A percentile compares a stretch with the other conserved stretches of the same genome.
These are phyloP conservation scores for Fusarium liriodendri DNA, from an alignment of 2,329 filamentous ascomycete genomes.

Conservation along the genomic window DNA sequence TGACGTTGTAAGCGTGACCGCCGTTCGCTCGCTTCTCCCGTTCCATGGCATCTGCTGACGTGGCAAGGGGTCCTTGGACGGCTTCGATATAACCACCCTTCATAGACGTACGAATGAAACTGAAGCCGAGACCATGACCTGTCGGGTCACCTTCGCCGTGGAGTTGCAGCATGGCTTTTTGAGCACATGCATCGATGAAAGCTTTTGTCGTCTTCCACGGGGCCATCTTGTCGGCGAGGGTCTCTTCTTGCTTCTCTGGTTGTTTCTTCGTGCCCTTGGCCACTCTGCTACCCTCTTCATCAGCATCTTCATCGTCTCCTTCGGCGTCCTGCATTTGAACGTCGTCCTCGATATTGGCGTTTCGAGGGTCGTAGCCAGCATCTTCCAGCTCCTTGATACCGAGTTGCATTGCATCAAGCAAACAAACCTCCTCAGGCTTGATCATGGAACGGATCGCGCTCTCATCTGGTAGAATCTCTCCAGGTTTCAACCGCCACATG, in stretches of 20 bases:
- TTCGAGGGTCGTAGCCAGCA: conserved; percentile 81
- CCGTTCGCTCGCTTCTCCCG: conserved; percentile 90
- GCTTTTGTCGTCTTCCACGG: conserved; percentile 98
- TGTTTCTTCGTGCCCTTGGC: conserved; percentile 56
- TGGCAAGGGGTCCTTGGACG: conserved; percentile 73
- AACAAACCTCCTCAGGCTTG: conserved; percentile 93
- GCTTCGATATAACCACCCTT: conserved; percentile 94
- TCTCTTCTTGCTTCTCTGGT: conserved; percentile 69
- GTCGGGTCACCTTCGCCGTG: conserved; percentile 96
- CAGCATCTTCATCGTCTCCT: conserved; percentile 64
- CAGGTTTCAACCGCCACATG: conserved; percentile 80
- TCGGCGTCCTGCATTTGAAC: conserved; percentile 72
- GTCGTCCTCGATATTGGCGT: conserved; percentile 72
- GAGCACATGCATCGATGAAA: conserved; percentile 91
- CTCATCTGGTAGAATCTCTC: conserved; percentile 83
- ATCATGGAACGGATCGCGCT: conserved; percentile 87
- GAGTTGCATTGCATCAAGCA: conserved; percentile 96
- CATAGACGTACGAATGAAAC: conserved; percentile 98
- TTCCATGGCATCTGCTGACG: conserved; percentile 85
- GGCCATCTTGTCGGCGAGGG: conserved; percentile 87
- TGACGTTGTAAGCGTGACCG: conserved; percentile 97
- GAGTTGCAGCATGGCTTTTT: conserved; percentile 96
- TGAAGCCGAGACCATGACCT: conserved; percentile 92
- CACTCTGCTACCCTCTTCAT: conserved; percentile 55
- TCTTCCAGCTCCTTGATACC: conserved; percentile 91